Base-by-base conservation (phyloP, 2,329 filamentous ascomycete genomes). In the Microdochium nivale region DNA sequence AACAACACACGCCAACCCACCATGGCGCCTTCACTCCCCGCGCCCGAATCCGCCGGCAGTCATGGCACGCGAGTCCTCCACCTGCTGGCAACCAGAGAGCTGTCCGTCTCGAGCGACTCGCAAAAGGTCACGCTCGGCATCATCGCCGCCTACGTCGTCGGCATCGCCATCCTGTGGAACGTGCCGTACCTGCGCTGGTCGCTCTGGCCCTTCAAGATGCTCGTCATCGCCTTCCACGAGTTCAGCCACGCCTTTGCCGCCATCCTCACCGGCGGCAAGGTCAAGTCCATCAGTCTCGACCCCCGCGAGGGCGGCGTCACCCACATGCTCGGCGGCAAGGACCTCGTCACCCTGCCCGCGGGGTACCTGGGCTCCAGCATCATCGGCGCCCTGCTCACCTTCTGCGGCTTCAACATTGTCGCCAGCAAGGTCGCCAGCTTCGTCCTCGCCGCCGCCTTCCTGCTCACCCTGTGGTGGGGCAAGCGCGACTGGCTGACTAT, bases 171-270 rank as follows among this genome's bases (percentile, higher is more conserved):
- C 43, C 72, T 91, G 3, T 91, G 87, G 87, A 90, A 90, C 68
- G 66, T 90, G 1, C 87, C 87, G 1, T 89, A 88, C 65, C 69
- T 91, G n/a, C 77, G 80, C 52, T 86, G 81, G 76, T 75, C 85
- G 1, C 70, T 91, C 33, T 91, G 87, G 87, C 87, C 87, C 3
- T 90, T 91, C 73, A 91, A 91, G 83, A 90, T 90, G 87, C 77
- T 91, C 21, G 86, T 88, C 49, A 90, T 91, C 56, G 87, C 87
- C 35, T 91, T 90, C 67, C 87, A 91, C 69, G 87, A 91, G 59
- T 84, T 90, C 62, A 81, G 85, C 13, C 87, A 91, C 67, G 87
- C 87, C 48, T 79, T 89, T 59, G 82, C 82, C 1, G 85, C 86
- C 37, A 78, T 84, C 56, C 79, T 83, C 54, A 91, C 87, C 0